Conservation (phyloP, 2,329 filamentous ascomycete genomes). For the Alternaria tenuissima region DNA sequence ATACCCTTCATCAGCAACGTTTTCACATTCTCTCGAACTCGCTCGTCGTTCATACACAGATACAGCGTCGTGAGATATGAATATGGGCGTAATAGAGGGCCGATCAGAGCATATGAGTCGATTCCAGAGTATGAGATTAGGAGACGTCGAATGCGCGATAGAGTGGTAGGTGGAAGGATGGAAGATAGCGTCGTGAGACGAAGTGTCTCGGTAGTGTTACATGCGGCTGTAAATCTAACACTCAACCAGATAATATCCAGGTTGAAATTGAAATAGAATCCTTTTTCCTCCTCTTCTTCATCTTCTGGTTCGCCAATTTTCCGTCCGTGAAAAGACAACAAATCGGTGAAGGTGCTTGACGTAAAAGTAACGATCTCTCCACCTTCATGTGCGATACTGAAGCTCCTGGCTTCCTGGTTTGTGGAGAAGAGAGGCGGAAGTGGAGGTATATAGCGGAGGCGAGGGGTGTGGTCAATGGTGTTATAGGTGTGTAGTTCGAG, state of each 20-base stretch:
- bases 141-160: background rate
- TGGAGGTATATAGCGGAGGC: constrained; percentile 19
- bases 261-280: constrained; percentile 21
- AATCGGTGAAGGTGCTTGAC: background rate
- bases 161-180: background rate
- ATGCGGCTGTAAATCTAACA: constrained; percentile 15
- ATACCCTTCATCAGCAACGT: background rate
- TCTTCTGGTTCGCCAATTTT: background rate
- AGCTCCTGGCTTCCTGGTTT: constrained; percentile 11
- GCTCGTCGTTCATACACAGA: constrained; percentile 21
- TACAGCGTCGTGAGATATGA: constrained; percentile 16
- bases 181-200: constrained; percentile 11
- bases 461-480: constrained; percentile 8
- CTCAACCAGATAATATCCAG: constrained; percentile 22
- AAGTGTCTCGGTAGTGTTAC: constrained; percentile 14
- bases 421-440: constrained; percentile 21
- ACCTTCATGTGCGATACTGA: constrained; percentile 17
- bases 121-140: constrained; percentile 16
- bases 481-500: constrained; percentile 24
- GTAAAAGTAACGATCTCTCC: constrained; percentile 16
- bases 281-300: background rate
- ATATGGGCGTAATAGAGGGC: constrained; percentile 10
- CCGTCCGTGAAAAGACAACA: background rate
- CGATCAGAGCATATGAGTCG: constrained; percentile 11
- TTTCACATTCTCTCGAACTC: constrained; percentile 1